A percentile compares a stretch with the other conserved stretches of the same genome.
Conservation (phyloP, 164 flowering plant genomes). For the Chimonanthus salicifolius region DNA sequence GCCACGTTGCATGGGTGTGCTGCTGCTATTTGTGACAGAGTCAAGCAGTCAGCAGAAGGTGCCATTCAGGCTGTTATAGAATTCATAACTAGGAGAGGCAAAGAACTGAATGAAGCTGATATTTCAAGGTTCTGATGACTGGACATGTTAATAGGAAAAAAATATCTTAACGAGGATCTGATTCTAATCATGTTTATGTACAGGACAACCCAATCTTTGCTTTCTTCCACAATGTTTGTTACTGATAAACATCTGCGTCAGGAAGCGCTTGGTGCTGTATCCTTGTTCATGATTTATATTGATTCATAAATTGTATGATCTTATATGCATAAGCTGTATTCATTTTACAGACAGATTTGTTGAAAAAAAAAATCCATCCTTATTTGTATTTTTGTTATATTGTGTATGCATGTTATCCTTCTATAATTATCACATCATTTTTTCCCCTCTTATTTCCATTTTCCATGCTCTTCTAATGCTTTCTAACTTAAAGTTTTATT, state of each 20-base stretch:
- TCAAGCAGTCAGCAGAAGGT: conserved; percentile 92
- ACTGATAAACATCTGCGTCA: conserved; percentile 80
- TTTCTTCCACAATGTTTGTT: conserved; percentile 64
- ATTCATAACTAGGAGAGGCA: conserved; percentile 70
- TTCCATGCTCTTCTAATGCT: not conserved
- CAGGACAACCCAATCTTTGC: conserved; percentile 91
- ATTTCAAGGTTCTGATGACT: conserved; percentile 53
- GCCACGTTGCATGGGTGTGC: conserved; percentile 64
- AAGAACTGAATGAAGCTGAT: conserved; percentile 71
- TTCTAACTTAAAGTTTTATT: too few relatives aligned
- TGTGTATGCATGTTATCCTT: not conserved
- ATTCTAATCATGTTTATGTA: conserved; percentile 12
- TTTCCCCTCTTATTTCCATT: not conserved
- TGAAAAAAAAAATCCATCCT: not conserved
- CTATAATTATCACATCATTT: not conserved
- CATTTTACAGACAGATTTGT: not conserved
- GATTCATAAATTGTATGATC: not conserved
- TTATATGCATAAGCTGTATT: too few relatives aligned
- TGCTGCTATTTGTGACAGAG: conserved; percentile 77
- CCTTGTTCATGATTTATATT: conserved; percentile 20
- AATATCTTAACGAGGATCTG: conserved; percentile 1
- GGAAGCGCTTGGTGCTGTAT: conserved; percentile 91
- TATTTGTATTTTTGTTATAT: not conserved
- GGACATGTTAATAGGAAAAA: not conserved
- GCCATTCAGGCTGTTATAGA: conserved; percentile 84